Evolutionary conservation across 148 eudicot genomes (phyloP).

Genomic region (Rhododendron williamsianum): DNA sequence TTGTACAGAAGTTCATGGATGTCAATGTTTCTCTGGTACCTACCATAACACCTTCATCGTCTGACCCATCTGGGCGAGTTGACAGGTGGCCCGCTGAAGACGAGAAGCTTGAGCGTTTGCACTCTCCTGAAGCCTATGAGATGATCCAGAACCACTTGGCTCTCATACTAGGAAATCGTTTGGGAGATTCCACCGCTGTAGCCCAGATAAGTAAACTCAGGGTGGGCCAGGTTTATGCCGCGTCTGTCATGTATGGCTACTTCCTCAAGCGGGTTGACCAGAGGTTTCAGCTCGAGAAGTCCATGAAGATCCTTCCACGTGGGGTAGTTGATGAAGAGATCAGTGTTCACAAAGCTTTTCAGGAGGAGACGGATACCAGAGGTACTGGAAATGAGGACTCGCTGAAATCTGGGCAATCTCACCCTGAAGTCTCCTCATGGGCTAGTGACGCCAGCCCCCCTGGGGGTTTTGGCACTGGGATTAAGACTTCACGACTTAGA

Average conservation of each 20-base stretch:
- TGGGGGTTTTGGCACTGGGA: conserved; percentile 45
- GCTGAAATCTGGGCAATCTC: conserved; percentile 24
- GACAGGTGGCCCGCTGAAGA: conserved; percentile 64
- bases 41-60: conserved; percentile 45
- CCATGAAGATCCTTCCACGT: conserved; percentile 72
- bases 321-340: conserved; percentile 32
- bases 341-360: conserved; percentile 19
- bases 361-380: conserved; percentile 19
- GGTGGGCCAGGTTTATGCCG: conserved; percentile 95
- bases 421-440: conserved; percentile 64
- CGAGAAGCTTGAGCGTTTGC: conserved; percentile 61
- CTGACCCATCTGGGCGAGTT: conserved; percentile 48
- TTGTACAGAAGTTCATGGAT: conserved; percentile 90
- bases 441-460: conserved; percentile 36
- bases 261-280: conserved; percentile 89
- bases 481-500: conserved; percentile 63
- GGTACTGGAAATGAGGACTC: conserved; percentile 20
- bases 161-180: conserved; percentile 77
- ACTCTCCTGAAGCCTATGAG: conserved; percentile 87
- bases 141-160: conserved; percentile 91
- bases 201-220: conserved; percentile 82
- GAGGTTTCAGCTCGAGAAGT: conserved; percentile 88
- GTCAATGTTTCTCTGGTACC: conserved; percentile 70
- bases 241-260: conserved; percentile 94
- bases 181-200: conserved; percentile 52